Conservation (phyloP, 2,329 filamentous ascomycete species). For the Botryotinia convoluta region DNA sequence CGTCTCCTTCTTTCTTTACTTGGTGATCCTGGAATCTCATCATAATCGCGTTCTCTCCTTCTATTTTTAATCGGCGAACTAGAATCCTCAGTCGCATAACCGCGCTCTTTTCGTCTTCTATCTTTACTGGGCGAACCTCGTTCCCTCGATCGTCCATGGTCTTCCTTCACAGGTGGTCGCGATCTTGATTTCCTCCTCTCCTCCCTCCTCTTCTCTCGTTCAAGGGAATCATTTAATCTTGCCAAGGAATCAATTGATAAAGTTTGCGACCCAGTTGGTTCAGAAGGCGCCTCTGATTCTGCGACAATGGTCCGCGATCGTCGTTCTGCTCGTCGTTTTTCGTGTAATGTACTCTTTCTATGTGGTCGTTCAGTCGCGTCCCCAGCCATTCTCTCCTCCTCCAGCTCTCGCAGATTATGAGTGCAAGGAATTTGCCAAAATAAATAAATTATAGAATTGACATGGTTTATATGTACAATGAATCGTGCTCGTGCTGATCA, state of each 20-base stretch:
- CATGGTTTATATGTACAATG: slow-evolving; percentile 14
- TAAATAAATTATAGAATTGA: neutral
- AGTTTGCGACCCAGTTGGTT: slow-evolving; percentile 32
- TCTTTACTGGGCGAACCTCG: slow-evolving; percentile 34
- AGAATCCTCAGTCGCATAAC: slow-evolving; percentile 10
- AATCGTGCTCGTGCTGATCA: neutral
- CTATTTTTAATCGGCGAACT: slow-evolving; percentile 3
- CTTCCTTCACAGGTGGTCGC: slow-evolving; percentile 66
- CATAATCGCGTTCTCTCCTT: slow-evolving; percentile 10
- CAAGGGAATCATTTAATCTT: slow-evolving; percentile 36
- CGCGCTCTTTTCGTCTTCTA: slow-evolving; percentile 11
- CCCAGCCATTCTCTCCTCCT: slow-evolving; percentile 20
- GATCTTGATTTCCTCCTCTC: slow-evolving; percentile 39
- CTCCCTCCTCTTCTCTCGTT: slow-evolving; percentile 25
- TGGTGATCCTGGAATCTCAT: slow-evolving; percentile 14
- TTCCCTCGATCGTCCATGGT: slow-evolving; percentile 63
- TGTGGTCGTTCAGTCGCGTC: slow-evolving; percentile 13
- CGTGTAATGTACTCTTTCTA: slow-evolving; percentile 16
- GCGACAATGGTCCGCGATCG: slow-evolving; percentile 26
- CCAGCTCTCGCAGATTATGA: neutral
- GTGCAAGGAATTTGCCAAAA: neutral
- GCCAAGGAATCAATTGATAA: slow-evolving; percentile 37
- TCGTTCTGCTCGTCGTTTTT: slow-evolving; percentile 21
- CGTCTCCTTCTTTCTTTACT: slow-evolving; percentile 7
- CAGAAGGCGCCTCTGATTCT: slow-evolving; percentile 27